phyloP scores from a whole-genome alignment of 306 rosid species.

The Phaseolus lunatus region DNA sequence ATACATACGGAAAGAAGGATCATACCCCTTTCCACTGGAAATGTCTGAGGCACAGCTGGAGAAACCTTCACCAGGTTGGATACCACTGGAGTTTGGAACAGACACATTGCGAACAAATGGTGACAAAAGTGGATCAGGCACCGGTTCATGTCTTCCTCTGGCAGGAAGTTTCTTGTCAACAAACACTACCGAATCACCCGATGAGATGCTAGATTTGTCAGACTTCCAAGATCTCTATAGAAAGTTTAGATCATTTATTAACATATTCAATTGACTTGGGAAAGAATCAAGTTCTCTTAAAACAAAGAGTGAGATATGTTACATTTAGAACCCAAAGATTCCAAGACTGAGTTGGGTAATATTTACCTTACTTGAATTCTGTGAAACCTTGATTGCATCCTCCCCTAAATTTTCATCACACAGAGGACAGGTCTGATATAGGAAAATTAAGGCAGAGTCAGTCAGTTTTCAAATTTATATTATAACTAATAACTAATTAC shows the following conservation, averaged over 20 bases:
- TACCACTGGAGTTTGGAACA: constrained; percentile 39
- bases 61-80: constrained; percentile 43
- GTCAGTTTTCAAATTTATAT: constrained; percentile 47
- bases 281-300: constrained; percentile 33
- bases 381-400: constrained; percentile 58
- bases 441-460: constrained; percentile 36
- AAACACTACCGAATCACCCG: constrained; percentile 45
- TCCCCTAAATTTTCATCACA: constrained; percentile 78
- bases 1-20: constrained; percentile 35
- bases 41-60: constrained; percentile 36
- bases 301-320: neutral
- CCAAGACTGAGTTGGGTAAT: neutral
- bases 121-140: constrained; percentile 66
- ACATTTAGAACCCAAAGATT: constrained; percentile 19
- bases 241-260: constrained; percentile 42
- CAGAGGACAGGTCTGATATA: constrained; percentile 82
- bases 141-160: constrained; percentile 52
- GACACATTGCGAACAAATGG: constrained; percentile 56
- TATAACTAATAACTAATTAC: constrained; percentile 35
- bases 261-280: constrained; percentile 14
- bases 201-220: constrained; percentile 47
- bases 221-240: constrained; percentile 56
- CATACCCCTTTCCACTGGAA: constrained; percentile 58
- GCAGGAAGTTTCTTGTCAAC: constrained; percentile 50
- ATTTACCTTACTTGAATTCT: constrained; percentile 71